Conservation (phyloP, 805 yeast species). For the Wickerhamiella kurtzmanii region DNA sequence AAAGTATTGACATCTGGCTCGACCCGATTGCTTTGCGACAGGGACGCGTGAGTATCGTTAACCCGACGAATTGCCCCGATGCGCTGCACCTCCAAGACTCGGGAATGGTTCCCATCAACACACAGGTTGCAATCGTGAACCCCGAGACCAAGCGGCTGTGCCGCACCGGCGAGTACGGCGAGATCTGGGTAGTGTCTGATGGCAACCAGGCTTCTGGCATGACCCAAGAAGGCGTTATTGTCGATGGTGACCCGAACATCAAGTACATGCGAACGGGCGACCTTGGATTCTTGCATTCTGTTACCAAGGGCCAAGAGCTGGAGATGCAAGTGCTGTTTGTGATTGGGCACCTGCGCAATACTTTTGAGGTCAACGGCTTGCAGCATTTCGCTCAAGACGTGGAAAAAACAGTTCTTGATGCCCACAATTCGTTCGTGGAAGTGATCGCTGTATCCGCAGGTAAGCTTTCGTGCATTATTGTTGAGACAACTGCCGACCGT, state of each 20-base stretch:
- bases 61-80: constrained; percentile 53
- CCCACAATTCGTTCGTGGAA: constrained; percentile 32
- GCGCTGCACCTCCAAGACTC: constrained; percentile 80
- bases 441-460: constrained; percentile 65
- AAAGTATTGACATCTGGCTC: constrained; percentile 73
- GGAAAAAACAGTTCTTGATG: constrained; percentile 51
- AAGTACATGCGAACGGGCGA: constrained; percentile 83
- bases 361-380: constrained; percentile 82
- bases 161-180: constrained; percentile 85
- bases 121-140: constrained; percentile 86
- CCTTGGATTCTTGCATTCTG: constrained; percentile 77
- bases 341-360: constrained; percentile 69
- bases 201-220: constrained; percentile 58
- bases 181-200: constrained; percentile 90
- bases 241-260: constrained; percentile 47
- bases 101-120: constrained; percentile 90
- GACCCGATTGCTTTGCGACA: constrained; percentile 85
- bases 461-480: constrained; percentile 60
- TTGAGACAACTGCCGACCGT: constrained; percentile 33
- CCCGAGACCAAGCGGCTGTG: constrained; percentile 79
- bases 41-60: constrained; percentile 69
- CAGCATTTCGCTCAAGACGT: constrained; percentile 83
- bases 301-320: constrained; percentile 33
- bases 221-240: constrained; percentile 48
- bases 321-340: constrained; percentile 71